Conservation (phyloP, 2,329 filamentous ascomycete species). For the Cladosporium sp. region DNA sequence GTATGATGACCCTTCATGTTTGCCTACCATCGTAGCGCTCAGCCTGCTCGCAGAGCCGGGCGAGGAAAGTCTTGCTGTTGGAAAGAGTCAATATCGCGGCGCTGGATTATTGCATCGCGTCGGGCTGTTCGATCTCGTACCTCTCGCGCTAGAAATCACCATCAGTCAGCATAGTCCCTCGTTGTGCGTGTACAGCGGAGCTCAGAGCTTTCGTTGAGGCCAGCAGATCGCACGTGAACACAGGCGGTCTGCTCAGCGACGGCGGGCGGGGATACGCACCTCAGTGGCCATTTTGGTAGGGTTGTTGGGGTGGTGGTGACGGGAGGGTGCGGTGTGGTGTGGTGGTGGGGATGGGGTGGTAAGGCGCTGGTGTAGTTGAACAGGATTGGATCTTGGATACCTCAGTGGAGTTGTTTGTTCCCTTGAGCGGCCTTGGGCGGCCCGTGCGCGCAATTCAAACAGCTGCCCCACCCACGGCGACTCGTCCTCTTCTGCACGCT, state of each 20-base stretch:
- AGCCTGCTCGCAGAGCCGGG: slow-evolving; percentile 99
- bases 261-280: slow-evolving; percentile 47
- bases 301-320: slow-evolving; percentile 8
- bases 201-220: slow-evolving; percentile 28
- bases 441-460: background rate
- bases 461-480: background rate
- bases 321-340: background rate
- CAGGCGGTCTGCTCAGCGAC: slow-evolving; percentile 28
- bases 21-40: slow-evolving; percentile 93
- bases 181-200: slow-evolving; percentile 19
- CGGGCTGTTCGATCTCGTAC: slow-evolving; percentile 30
- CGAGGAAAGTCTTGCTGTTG: slow-evolving; percentile 98
- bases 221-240: slow-evolving; percentile 14
- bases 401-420: background rate
- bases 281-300: slow-evolving; percentile 57
- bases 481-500: background rate
- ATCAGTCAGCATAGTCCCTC: slow-evolving; percentile 30
- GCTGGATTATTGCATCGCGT: slow-evolving; percentile 13
- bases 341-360: background rate
- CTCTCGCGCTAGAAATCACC: slow-evolving; percentile 46
- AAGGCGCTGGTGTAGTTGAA: background rate
- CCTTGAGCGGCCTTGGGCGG: background rate
- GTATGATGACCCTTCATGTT: too few relatives aligned
- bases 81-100: slow-evolving; percentile 3
- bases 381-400: background rate